Conservation (phyloP, 306 rosid species). For the Quercus agrifolia region DNA sequence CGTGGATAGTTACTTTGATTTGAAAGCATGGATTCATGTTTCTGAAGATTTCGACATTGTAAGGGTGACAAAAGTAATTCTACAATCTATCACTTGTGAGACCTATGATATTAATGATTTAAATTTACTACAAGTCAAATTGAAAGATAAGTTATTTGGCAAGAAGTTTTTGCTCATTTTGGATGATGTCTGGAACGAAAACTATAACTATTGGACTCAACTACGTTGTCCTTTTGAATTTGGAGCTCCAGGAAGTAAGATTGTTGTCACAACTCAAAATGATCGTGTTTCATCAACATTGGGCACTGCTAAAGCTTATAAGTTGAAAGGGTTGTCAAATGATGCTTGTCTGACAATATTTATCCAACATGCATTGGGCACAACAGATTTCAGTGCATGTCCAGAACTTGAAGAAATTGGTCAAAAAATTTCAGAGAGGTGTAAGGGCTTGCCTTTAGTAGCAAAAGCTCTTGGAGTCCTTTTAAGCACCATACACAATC, state of each 20-base stretch:
- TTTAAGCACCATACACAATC: background rate
- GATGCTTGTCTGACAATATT: background rate
- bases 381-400: background rate
- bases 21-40: background rate
- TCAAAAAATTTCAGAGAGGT: background rate
- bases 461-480: background rate
- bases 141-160: no score
- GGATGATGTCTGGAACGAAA: background rate
- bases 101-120: no score
- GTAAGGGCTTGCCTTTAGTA: background rate
- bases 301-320: background rate
- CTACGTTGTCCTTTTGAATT: background rate
- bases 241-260: conserved; percentile 1
- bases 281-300: background rate
- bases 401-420: background rate
- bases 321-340: background rate
- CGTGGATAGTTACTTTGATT: background rate
- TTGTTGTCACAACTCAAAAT: no score
- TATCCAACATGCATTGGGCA: background rate
- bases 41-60: no score
- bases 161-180: no score
- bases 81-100: no score
- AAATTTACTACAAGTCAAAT: no score
- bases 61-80: no score
- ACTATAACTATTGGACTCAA: background rate